Conservation (phyloP, 352 stramenopile genomes). For the Chrysophaeum taylorii region DNA sequence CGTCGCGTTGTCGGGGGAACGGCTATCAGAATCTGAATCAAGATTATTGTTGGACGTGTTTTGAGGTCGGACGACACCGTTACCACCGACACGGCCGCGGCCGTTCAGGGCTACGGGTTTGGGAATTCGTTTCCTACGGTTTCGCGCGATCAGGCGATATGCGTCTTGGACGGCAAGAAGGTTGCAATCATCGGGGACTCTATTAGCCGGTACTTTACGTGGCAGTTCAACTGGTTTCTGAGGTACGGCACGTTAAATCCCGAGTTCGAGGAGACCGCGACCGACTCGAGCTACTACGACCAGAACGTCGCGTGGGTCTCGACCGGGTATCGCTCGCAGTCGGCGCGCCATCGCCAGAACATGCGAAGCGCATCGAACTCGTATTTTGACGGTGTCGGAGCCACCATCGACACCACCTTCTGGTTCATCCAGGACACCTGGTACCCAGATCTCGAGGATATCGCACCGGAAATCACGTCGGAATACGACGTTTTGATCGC, state of each 20-base stretch:
- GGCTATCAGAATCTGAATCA: too few species aligned
- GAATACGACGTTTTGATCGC: not conserved
- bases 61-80: too few species aligned
- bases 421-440: not conserved
- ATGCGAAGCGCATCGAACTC: too few species aligned
- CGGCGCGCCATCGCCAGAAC: not conserved
- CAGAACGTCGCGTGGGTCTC: too few species aligned
- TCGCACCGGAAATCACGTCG: not conserved
- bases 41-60: too few species aligned
- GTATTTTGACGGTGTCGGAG: too few species aligned
- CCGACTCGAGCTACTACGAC: too few species aligned
- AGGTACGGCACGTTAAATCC: not conserved
- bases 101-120: not conserved
- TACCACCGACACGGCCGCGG: not conserved
- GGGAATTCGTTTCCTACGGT: not conserved
- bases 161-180: not conserved
- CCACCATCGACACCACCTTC: not conserved
- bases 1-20: too few species aligned
- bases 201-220: slow-evolving; percentile 6
- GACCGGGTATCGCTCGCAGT: not conserved
- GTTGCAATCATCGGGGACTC: slow-evolving; percentile 1
- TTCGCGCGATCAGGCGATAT: not conserved
- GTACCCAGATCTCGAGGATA: not conserved
- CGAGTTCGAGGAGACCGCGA: not conserved
- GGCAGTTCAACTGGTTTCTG: not conserved